Percentiles rank a stretch among this genome's conserved stretches.
Conservation (phyloP, 345 rosid genomes). For the Passiflora organensis region DNA sequence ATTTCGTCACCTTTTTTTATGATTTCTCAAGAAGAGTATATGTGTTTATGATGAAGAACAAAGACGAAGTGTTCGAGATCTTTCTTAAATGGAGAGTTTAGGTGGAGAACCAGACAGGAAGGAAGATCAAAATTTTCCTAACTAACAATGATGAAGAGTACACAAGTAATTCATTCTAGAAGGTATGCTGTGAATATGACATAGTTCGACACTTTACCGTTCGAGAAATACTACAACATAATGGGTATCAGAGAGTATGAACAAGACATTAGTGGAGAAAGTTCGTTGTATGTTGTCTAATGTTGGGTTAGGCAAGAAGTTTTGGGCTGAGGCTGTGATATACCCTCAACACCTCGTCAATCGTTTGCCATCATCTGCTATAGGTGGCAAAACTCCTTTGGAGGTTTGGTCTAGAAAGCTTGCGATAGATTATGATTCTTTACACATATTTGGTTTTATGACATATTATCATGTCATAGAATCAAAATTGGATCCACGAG, state of each 20-base stretch:
- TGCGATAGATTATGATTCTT: slow-evolving; percentile 3
- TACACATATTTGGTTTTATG: background rate
- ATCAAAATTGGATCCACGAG: background rate
- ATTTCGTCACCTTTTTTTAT: background rate
- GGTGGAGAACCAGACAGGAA: background rate
- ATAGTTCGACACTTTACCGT: background rate
- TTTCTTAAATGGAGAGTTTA: background rate
- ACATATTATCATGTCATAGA: background rate
- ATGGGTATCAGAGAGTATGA: background rate
- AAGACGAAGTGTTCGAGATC: background rate
- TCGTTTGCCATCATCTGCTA: background rate
- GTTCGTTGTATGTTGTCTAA: slow-evolving; percentile 2
- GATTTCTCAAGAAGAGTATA: background rate
- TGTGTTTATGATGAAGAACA: background rate
- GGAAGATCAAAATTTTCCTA: background rate
- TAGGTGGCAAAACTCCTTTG: background rate
- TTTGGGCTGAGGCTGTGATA: slow-evolving; percentile 1
- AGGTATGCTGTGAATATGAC: background rate
- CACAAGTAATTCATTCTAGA: background rate
- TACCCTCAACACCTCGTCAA: background rate
- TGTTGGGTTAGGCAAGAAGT: background rate
- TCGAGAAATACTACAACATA: background rate
- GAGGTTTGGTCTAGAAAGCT: background rate
- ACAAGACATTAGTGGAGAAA: background rate
- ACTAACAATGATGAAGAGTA: background rate